Evolutionary conservation across 2,329 filamentous ascomycete genomes (phyloP), one percentile per base, ranked within the genome.

Genomic region (Massarina eburnea): DNA sequence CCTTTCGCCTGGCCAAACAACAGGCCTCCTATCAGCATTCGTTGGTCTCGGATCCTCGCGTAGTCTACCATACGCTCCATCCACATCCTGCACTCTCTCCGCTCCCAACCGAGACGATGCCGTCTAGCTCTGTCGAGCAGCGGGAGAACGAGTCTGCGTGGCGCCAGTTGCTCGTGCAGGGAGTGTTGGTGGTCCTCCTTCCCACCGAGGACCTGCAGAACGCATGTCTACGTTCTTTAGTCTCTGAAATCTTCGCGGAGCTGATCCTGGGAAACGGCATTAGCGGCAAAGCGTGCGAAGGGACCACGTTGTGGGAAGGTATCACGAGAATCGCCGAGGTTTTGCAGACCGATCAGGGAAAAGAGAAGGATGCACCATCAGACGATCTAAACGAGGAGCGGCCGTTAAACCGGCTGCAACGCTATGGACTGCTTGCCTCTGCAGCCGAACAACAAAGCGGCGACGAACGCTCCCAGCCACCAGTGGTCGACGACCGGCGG

Each of bases 171-270:
- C 78, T 97, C n/a, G 86, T 91, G 14, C 85, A 91, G 63, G 89
- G 86, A 22, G 79, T 91, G 29, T 76, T 99, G 51, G 86, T 89
- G 19, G 78, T 96, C 41, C 80, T 99, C 14, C 79, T 99, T 17
- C 94, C 94, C 8, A 94, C 91, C 14, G 92, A 97, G 62, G 92
- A 97, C 67, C 76, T 97, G 30, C 84, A 92, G 62, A 97, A 96
- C 67, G 83, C 83, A 43, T 95, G 89, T 67, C 77, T 97, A 60
- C 86, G 88, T 45, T 81, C 89, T 27, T 77, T 99, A 51, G 86
- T 96, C 51, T 84, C 85, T 43, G 90, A 96, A 71, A 88, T 97
- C 54, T 79, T 97, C 51, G 89, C 91, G 6, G 91, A 96, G 71
- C 84, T 95, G 67, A 89, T 97, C 51, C 78, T 99, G 54, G 89